phyloP scores from a whole-genome alignment of 1,284 basidiomycete species.

The Vanrija humicola region DNA sequence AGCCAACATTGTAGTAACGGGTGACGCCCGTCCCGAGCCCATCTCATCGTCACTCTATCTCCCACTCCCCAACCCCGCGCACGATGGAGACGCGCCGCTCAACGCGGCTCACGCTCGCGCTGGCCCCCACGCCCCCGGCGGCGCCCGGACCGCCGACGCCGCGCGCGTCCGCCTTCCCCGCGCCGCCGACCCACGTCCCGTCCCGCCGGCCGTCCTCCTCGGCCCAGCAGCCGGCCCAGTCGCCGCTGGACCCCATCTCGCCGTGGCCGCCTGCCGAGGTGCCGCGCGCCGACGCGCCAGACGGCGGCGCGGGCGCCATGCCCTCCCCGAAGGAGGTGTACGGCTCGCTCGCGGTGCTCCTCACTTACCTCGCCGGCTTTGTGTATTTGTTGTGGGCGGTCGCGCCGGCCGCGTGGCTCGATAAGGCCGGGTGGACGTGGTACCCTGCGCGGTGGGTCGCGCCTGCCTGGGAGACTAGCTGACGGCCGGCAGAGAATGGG shows the following conservation, averaged over 20 bases:
- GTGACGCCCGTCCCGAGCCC: too few relatives aligned
- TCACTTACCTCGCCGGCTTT: slow-evolving; percentile 66
- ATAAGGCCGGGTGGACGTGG: slow-evolving; percentile 68
- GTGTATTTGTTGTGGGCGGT: slow-evolving; percentile 67
- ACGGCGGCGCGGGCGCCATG: slow-evolving; percentile 49
- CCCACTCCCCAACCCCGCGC: neutral
- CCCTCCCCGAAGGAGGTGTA: slow-evolving; percentile 63
- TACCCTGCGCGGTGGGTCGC: slow-evolving; percentile 72
- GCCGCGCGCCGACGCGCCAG: too few relatives aligned
- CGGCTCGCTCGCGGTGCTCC: slow-evolving; percentile 77
- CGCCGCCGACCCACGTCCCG: neutral
- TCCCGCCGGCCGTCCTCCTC: neutral
- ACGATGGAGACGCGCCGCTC: neutral
- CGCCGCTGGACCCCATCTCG: slow-evolving; percentile 57
- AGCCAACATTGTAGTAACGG: too few relatives aligned
- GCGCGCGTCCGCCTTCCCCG: neutral
- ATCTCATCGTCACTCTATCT: neutral
- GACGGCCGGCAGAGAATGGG: slow-evolving; percentile 68
- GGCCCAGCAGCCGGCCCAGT: slow-evolving; percentile 45
- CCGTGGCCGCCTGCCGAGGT: slow-evolving; percentile 54
- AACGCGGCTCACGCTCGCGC: neutral
- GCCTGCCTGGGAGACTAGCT: neutral
- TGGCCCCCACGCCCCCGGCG: too few relatives aligned
- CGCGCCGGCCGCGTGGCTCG: slow-evolving; percentile 57
- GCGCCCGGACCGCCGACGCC: too few relatives aligned